phyloP scores from a whole-genome alignment of 2,329 filamentous ascomycete species.

The Penicillium verrucosum region DNA sequence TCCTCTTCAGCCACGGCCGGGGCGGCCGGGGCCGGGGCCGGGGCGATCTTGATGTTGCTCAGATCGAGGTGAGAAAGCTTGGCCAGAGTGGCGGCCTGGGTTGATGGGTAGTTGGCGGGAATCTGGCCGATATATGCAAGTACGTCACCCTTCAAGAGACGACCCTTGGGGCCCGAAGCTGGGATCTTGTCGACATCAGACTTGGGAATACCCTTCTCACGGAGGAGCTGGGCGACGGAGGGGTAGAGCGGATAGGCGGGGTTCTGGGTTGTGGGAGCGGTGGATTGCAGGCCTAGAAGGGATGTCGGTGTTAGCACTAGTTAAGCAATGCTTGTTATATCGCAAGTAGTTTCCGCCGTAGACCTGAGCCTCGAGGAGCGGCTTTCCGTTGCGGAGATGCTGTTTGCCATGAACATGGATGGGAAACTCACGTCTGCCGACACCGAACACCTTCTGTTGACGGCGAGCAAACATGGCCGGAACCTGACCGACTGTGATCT shows the following conservation, averaged over 20 bases:
- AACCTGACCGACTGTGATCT: conserved; percentile 32
- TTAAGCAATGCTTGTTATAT: neutral
- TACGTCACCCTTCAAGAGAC: conserved; percentile 92
- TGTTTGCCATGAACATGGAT: conserved; percentile 1
- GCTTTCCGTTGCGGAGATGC: neutral
- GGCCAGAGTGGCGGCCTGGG: conserved; percentile 67
- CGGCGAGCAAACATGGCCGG: conserved; percentile 36
- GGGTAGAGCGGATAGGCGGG: conserved; percentile 57
- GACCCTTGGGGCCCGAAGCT: conserved; percentile 80
- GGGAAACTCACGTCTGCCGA: conserved; percentile 36
- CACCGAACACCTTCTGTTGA: conserved; percentile 30
- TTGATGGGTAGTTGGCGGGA: conserved; percentile 65
- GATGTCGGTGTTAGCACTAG: conserved; percentile 3
- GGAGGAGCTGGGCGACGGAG: conserved; percentile 78
- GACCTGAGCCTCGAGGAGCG: neutral
- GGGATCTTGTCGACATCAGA: conserved; percentile 77
- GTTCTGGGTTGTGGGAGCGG: conserved; percentile 38
- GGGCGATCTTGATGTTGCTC: conserved; percentile 84
- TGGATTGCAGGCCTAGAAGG: conserved; percentile 35
- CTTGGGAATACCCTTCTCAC: conserved; percentile 71
- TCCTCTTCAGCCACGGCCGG: conserved; percentile 37
- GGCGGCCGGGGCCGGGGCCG: conserved; percentile 34
- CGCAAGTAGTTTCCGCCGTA: neutral
- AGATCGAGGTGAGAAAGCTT: conserved; percentile 84
- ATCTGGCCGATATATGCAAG: conserved; percentile 84